Evolutionary conservation across 2,329 filamentous ascomycete genomes (phyloP), one percentile per base, ranked within the genome.

Genomic region (Alternaria gaisen): DNA sequence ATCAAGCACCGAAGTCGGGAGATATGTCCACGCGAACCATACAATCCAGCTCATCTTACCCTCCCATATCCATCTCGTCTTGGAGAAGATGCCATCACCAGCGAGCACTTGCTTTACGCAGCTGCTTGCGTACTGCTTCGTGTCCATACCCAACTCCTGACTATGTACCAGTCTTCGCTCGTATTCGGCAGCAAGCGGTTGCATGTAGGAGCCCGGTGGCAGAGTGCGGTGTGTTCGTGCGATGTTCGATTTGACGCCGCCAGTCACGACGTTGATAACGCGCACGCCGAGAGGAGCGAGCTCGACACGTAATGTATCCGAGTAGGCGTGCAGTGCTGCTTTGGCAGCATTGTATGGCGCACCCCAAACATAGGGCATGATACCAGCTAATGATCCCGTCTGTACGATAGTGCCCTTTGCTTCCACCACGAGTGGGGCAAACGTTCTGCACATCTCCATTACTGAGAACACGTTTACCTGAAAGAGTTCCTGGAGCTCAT

Each of bases 181-280:
- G 69, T 87, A 88, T 59, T 86, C 82, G 5, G 75, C 77, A 42
- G 82, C 78, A 32, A 88, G 78, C 0, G 85, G 83, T 22, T 81
- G 64, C 70, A 87, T 88, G 22, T 86, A 77, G 0, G 82, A 85
- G 46, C 80, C 79, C 9, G 79, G 74, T 2, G 79, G 77, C 9
- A 89, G 71, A 5, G 75, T 72, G 26, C 85, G 80, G 14, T 85
- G 73, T 5, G 77, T 80, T n/a, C 86, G 81, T 4, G 85, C 83
- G 66, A 89, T 87, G 32, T 85, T 85, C 42, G 82, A 85, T 70
- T 85, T 83, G 32, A 89, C 87, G 10, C 87, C 87, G 10, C 87
- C 87, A 1, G 87, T 89, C 7, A 89, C 76, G 5, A 84, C 73
- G 0, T 77, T 83, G 9, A 84, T 67, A 7, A 84, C 83, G 11